Base-by-base conservation (phyloP, 2,329 filamentous ascomycete species). In the Colletotrichum filicis region DNA sequence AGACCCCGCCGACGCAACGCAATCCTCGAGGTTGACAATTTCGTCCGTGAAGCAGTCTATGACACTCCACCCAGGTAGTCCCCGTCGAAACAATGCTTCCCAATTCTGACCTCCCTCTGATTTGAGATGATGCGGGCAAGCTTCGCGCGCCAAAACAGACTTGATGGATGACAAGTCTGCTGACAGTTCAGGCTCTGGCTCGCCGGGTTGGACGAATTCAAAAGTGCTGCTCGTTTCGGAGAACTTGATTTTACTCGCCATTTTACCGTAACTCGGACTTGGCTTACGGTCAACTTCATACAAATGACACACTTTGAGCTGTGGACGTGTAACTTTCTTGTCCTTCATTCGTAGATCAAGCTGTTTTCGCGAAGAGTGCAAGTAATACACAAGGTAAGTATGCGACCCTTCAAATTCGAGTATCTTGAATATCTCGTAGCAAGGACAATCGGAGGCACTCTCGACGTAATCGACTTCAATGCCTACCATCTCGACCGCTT, bases 391-490 rank as follows among this genome's bases (percentile, higher is more conserved):
- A 35, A 35, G 32, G 32, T 35, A 35, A 35, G 30, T 22, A 22
- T 22, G 22, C 22, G 22, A 22, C 22, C 22, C 22, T 22, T 22
- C 22, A 22, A 22, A 22, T 22, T 22, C 1, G 22, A 22, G 22
- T 22, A 22, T 22, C 22, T 22, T 22, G 22, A 22, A 22, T 22
- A 22, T 22, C 22, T 22, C 22, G 22, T 22, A 22, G 1, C 12
- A 30, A 0, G 14, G 5, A 26, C 55, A 57, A 19, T 0, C 16
- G 0, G 32, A 35, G 32, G 4, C 0, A 0, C 0, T 16, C 55
- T 57, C 1, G 26, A n/a, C 26, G 26, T 57, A 14, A 14, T 57
- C 22, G 55, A 57, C 26, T 28, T 9, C 1, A 8, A 57, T 22
- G 16, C 55, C 16, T 3, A 30, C 16, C 26, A 22, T 8, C 26